Evolutionary conservation across 2,329 filamentous ascomycete genomes (phyloP), one percentile per base, ranked within the genome.

Genomic region (Cladosporium sp.): DNA sequence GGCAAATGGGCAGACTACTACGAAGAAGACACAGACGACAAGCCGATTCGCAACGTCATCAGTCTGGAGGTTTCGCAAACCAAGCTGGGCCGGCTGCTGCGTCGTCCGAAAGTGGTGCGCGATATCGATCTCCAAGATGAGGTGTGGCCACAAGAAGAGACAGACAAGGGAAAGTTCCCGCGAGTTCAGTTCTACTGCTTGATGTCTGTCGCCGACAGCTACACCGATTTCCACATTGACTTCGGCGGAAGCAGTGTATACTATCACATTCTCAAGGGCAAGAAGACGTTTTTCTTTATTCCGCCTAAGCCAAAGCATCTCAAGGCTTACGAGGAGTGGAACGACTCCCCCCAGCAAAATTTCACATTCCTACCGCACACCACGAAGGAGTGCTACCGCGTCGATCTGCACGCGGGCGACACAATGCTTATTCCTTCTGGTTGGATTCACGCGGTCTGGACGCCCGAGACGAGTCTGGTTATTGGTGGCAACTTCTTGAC

Each of bases 381-480:
- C 70, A 87, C 87, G 21, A 88, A 88, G 68, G 87, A 90, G 70
- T 90, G 87, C 74, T 89, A 87, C 71, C 82, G 88, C 58, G 87
- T 90, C 52, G 87, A 90, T 73, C 81, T 90, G 4, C 84, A 82
- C 59, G 86, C 87, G 68, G 88, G 88, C 38, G 88, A 90, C 73
- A 90, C 88, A 3, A 90, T 90, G 85, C 79, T 90, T 52, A 90
- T 90, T 68, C 88, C 88, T 4, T 89, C 88, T 38, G 88, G 88
- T 24, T 90, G 88, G 88, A 90, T 90, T 62, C 88, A 90, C 72
- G 88, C 88, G 28, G 88, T 90, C 8, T 90, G 88, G 86, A 90
- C 88, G 11, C 88, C 88, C 0, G 85, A 87, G 71, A 87, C 90
- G 72, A 90, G 88, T 71, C 78, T 90, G 59, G 88, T 90, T 32